Evolutionary conservation across 164 flowering plant genomes (phyloP).

Genomic region (Platanus orientalis): DNA sequence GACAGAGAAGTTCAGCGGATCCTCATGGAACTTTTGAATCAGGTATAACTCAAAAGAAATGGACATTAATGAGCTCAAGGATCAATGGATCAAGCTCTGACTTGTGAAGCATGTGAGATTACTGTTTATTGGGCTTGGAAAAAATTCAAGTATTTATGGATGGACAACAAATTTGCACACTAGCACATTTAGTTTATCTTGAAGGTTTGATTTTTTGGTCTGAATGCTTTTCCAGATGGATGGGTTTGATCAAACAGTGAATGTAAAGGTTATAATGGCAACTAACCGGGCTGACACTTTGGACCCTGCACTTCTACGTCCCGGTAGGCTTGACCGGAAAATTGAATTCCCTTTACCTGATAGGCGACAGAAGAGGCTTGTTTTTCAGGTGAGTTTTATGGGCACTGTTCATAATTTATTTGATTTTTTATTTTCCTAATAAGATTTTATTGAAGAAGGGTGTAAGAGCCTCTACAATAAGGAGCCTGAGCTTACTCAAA

Average conservation of each 20-base stretch:
- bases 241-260: conserved; percentile 96
- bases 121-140: no score
- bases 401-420: no score
- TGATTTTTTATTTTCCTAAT: no score
- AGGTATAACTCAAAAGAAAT: conserved; percentile 33
- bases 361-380: conserved; percentile 93
- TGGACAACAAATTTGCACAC: not conserved
- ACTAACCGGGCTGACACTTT: conserved; percentile 95
- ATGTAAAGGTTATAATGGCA: conserved; percentile 98
- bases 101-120: no score
- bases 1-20: conserved; percentile 98
- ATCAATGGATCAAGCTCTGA: no score
- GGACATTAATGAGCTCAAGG: not conserved
- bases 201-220: conserved; percentile 1
- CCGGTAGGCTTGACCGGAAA: conserved; percentile 92
- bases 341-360: conserved; percentile 98
- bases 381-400: conserved; percentile 74
- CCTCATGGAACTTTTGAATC: conserved; percentile 93
- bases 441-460: no score
- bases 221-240: conserved; percentile 64
- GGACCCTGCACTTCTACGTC: conserved; percentile 96
- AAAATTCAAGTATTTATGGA: not conserved
- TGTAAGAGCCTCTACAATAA: no score
- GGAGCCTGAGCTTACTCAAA: no score
- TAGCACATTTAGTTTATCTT: not conserved